Conservation (phyloP, 2,329 filamentous ascomycete species). For the Epichloe bromicola region DNA sequence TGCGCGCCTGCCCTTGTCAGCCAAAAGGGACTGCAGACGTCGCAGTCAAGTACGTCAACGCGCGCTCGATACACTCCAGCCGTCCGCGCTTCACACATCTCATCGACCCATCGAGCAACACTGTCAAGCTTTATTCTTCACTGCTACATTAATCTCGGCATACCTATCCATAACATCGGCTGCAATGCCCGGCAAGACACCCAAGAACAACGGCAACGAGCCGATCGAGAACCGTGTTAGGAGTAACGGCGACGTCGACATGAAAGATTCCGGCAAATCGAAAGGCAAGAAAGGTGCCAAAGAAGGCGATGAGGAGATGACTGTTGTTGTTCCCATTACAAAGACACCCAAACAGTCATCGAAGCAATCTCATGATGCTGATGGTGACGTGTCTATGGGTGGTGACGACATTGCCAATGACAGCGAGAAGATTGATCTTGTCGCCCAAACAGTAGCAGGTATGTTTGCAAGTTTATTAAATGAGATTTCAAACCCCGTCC, state of each 20-base stretch:
- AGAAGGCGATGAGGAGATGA: constrained; percentile 69
- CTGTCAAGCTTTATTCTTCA: background rate
- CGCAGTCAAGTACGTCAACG: constrained; percentile 3
- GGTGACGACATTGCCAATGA: constrained; percentile 42
- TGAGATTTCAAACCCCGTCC: too few species aligned
- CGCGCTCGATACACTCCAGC: background rate
- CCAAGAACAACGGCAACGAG: constrained; percentile 58
- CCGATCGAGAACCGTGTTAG: constrained; percentile 55
- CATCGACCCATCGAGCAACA: background rate
- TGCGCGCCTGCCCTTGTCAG: constrained; percentile 5
- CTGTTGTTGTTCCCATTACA: constrained; percentile 62
- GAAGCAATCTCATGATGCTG: constrained; percentile 42
- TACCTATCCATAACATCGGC: constrained; percentile 5
- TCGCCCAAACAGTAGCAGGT: constrained; percentile 48
- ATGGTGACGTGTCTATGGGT: constrained; percentile 62
- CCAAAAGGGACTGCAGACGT: background rate
- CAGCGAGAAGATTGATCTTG: constrained; percentile 46
- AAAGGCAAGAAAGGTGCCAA: constrained; percentile 51
- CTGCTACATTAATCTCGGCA: background rate
- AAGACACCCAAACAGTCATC: constrained; percentile 50
- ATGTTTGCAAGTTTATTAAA: constrained; percentile 13
- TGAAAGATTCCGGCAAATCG: constrained; percentile 54
- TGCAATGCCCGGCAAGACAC: constrained; percentile 60
- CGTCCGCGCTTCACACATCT: background rate
- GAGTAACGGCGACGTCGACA: constrained; percentile 52